These are phyloP conservation scores for Farysia itapuensis DNA, from an alignment of 1,284 basidiomycete genomes.

Conservation along the genomic window DNA sequence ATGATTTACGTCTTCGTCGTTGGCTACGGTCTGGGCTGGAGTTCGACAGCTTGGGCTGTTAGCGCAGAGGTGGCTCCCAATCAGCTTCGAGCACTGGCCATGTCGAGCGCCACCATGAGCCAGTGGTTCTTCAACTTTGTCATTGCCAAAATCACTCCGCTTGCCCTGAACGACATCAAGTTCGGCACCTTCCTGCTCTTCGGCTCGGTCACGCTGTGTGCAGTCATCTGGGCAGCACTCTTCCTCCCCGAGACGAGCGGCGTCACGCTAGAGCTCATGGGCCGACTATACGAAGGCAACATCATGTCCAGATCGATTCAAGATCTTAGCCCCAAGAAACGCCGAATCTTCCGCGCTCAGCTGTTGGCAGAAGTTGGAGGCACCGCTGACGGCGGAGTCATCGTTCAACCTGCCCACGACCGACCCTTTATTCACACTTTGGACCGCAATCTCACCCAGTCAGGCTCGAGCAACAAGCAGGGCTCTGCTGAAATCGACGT, in stretches of 20 bases:
- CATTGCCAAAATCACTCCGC: slow-evolving; percentile 52
- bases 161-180: slow-evolving; percentile 47
- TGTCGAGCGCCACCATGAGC: slow-evolving; percentile 38
- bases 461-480: too few species aligned
- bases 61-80: slow-evolving; percentile 56
- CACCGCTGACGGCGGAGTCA: slow-evolving; percentile 10
- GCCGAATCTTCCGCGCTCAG: slow-evolving; percentile 16
- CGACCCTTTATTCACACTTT: too few species aligned
- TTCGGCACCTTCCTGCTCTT: slow-evolving; percentile 55
- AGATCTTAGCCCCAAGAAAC: slow-evolving; percentile 41
- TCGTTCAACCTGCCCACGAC: too few species aligned
- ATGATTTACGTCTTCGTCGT: slow-evolving; percentile 36
- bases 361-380: slow-evolving; percentile 27
- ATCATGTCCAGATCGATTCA: slow-evolving; percentile 43
- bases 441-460: too few species aligned
- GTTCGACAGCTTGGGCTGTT: slow-evolving; percentile 40
- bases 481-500: too few species aligned
- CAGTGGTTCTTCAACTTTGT: slow-evolving; percentile 55
- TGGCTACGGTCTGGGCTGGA: slow-evolving; percentile 30
- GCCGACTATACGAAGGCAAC: slow-evolving; percentile 47
- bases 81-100: slow-evolving; percentile 55
- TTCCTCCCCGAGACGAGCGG: slow-evolving; percentile 53
- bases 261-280: slow-evolving; percentile 52
- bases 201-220: slow-evolving; percentile 38
- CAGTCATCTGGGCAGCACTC: slow-evolving; percentile 49